These are phyloP conservation scores for Daldinia childiae DNA, from an alignment of 495 filamentous ascomycete species.

Conservation along the genomic window DNA sequence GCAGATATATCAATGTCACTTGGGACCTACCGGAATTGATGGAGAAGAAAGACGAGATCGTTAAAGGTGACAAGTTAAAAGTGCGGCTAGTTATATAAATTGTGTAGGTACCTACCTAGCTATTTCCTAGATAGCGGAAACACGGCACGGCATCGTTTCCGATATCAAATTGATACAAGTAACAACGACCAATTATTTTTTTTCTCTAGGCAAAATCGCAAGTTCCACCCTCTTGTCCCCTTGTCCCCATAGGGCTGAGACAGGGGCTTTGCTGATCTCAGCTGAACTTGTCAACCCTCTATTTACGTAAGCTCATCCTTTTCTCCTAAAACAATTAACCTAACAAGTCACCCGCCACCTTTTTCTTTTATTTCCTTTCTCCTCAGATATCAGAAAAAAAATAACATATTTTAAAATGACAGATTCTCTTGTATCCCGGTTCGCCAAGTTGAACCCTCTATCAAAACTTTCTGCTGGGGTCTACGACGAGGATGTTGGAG, in stretches of 20 bases:
- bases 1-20: slow-evolving; percentile 57
- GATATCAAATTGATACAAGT: no score
- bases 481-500: slow-evolving; percentile 61
- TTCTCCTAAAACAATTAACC: neutral
- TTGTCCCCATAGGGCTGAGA: slow-evolving; percentile 1
- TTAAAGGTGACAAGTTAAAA: slow-evolving; percentile 58
- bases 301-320: slow-evolving; percentile 38
- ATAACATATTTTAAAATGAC: slow-evolving; percentile 20
- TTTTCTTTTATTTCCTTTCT: neutral
- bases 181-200: no score
- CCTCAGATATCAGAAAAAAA: neutral
- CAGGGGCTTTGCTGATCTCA: slow-evolving; percentile 5
- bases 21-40: slow-evolving; percentile 63
- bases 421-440: slow-evolving; percentile 36
- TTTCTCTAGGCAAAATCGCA: neutral
- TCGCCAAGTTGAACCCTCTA: slow-evolving; percentile 49
- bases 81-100: slow-evolving; percentile 50
- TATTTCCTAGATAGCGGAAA: neutral
- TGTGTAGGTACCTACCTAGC: neutral
- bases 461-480: slow-evolving; percentile 30
- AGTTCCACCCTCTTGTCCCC: neutral
- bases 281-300: slow-evolving; percentile 1
- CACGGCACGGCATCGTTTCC: no score
- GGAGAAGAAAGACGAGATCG: slow-evolving; percentile 56
- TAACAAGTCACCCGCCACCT: neutral